phyloP scores from a whole-genome alignment of 2,329 filamentous ascomycete genomes.

The Aspergillus brasiliensis region DNA sequence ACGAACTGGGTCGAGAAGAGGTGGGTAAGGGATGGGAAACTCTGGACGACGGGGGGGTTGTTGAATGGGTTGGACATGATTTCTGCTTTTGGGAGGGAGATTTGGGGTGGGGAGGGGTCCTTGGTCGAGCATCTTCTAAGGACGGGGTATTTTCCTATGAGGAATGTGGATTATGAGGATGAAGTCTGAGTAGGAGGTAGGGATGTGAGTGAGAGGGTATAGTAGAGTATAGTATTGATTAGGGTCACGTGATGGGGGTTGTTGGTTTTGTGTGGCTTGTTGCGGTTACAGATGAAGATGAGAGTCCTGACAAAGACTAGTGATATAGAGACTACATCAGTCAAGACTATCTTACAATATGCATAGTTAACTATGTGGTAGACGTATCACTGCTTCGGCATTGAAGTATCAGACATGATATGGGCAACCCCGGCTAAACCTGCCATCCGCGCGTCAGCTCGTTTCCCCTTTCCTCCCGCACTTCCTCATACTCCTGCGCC shows the following conservation, averaged over 20 bases:
- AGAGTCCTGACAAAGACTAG: no score
- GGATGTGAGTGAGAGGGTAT: no score
- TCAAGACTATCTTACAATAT: no score
- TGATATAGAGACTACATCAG: no score
- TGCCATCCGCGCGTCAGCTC: background rate
- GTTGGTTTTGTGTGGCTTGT: no score
- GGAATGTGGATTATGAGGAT: background rate
- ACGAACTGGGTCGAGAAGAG: conserved; percentile 7
- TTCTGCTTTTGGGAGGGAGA: background rate
- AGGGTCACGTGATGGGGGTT: background rate
- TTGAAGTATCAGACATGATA: no score
- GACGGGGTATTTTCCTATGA: background rate
- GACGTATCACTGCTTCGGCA: no score
- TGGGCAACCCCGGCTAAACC: no score
- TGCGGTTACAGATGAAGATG: background rate
- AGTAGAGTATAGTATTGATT: background rate
- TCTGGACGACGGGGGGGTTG: conserved; percentile 8
- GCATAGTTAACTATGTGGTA: no score
- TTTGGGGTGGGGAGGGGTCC: background rate
- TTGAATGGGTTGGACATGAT: conserved; percentile 7
- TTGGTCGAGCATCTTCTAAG: background rate
- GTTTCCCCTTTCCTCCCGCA: background rate
- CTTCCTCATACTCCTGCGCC: background rate
- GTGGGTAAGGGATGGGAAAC: conserved; percentile 1
- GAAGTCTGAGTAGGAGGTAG: background rate